Conservation (phyloP, 1,139 yeast species). For the Candida sp. region DNA sequence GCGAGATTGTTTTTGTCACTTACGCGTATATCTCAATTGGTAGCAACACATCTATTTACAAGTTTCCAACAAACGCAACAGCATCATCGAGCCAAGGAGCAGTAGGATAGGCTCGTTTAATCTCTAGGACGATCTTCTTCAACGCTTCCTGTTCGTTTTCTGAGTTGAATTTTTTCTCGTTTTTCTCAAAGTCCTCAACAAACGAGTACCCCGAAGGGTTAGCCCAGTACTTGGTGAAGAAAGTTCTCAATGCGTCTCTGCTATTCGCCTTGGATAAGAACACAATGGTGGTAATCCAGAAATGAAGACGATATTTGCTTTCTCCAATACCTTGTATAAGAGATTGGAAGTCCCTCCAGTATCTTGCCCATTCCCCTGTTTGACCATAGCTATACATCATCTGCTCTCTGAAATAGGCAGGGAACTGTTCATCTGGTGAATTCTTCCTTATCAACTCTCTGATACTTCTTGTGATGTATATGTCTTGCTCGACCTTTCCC, state of each 20-base stretch:
- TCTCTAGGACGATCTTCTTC: conserved; percentile 20
- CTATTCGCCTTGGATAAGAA: conserved; percentile 36
- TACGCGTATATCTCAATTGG: conserved; percentile 5
- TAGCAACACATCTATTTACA: conserved; percentile 10
- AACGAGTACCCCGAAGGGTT: conserved; percentile 25
- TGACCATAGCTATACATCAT: conserved; percentile 44
- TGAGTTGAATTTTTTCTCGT: conserved; percentile 20
- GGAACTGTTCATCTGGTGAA: conserved; percentile 11
- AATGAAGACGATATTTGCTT: conserved; percentile 15
- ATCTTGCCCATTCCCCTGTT: conserved; percentile 40
- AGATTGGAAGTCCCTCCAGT: conserved; percentile 47
- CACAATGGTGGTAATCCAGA: conserved; percentile 40
- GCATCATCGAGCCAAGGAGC: conserved; percentile 17
- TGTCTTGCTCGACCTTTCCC: conserved; percentile 20
- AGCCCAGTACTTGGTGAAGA: conserved; percentile 37
- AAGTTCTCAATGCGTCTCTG: conserved; percentile 28
- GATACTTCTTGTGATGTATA: conserved; percentile 35
- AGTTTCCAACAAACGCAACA: conserved; percentile 9
- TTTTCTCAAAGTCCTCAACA: conserved; percentile 22
- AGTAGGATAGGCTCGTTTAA: conserved; percentile 16
- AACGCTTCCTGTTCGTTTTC: conserved; percentile 26
- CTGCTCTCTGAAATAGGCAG: conserved; percentile 33
- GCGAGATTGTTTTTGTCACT: not conserved
- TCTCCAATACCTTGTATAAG: conserved; percentile 9
- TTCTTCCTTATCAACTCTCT: conserved; percentile 24